A percentile compares a stretch with the other conserved stretches of the same genome.
phyloP scores from a whole-genome alignment of 345 rosid species.

The Citrus maxima region DNA sequence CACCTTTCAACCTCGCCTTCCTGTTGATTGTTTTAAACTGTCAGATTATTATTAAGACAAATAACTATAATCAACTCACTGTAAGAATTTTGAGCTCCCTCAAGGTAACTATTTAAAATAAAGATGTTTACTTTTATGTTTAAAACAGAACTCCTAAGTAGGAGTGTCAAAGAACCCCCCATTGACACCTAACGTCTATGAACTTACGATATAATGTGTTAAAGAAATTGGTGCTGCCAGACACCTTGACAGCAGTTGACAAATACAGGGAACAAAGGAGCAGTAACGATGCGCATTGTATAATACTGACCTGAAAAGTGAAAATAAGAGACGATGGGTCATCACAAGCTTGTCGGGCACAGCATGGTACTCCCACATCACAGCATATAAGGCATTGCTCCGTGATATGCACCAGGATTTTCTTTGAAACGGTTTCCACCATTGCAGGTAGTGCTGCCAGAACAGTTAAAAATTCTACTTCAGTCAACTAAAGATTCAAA shows the following conservation, averaged over 20 bases:
- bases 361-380: conserved; percentile 88
- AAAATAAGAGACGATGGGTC: conserved; percentile 93
- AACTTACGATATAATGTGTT: not conserved
- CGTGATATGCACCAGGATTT: conserved; percentile 81
- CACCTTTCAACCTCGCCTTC: conserved; percentile 72
- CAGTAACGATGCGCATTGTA: not conserved
- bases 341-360: conserved; percentile 79
- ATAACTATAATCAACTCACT: not conserved
- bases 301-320: conserved; percentile 78
- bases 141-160: not conserved
- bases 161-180: not conserved
- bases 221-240: not conserved
- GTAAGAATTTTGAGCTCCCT: not conserved
- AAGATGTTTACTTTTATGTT: not conserved
- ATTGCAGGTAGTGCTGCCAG: conserved; percentile 78
- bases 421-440: conserved; percentile 71
- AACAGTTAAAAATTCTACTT: conserved; percentile 15
- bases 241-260: not conserved
- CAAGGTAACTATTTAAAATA: not conserved
- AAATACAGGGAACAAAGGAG: too few relatives aligned
- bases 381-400: conserved; percentile 91
- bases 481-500: conserved; percentile 10
- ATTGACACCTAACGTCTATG: not conserved
- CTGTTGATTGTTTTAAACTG: conserved; percentile 37
- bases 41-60: conserved; percentile 13